Evolutionary conservation across 306 rosid species (phyloP), one percentile per base, ranked within the genome.

Genomic region (Medicago ruthenica): DNA sequence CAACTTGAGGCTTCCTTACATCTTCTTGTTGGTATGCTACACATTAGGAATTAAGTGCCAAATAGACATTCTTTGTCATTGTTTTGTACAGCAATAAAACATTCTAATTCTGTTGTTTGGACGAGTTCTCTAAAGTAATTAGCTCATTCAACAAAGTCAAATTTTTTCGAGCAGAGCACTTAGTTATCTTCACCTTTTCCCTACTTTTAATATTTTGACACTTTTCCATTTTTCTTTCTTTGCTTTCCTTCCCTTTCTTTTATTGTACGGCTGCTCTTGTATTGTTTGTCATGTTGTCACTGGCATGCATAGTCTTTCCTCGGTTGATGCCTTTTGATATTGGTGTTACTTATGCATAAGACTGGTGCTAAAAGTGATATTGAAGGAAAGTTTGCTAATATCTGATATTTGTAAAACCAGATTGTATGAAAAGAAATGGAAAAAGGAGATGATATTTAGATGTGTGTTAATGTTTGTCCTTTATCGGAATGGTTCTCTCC

Each of bases 91-190:
- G 48, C n/a, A 37, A 27, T 17, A 7, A n/a, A 53, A 21, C 41
- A 22, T 53, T 48, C n/a, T 16, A 45, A 63, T 45, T 67, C 1
- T 10, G 18, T 36, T 51, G 50, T 62, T 79, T 37, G 7, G 64
- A 55, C 42, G 59, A 9, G 27, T 53, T 73, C 71, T 75, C n/a
- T 63, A 17, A 65, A 34, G 57, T 69, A 55, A 14, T 42, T 59
- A 39, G 15, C 39, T 66, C 24, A 67, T 22, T 21, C 41, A 44
- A 36, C 6, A 4, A 76, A 76, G 41, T 50, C 14, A 37, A 21
- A 11, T 34, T 8, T 36, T 36, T 59, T 14, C 6, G 5, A 18
- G 61, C 6, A 10, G 22, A 60, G 31, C 55, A 9, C 34, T 11
- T 41, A n/a, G 34, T 42, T 54, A 27, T 5, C 67, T 63, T 63